Evolutionary conservation across 768 basidiomycete species (phyloP).

Genomic region (Hydnomerulius pinastri): DNA sequence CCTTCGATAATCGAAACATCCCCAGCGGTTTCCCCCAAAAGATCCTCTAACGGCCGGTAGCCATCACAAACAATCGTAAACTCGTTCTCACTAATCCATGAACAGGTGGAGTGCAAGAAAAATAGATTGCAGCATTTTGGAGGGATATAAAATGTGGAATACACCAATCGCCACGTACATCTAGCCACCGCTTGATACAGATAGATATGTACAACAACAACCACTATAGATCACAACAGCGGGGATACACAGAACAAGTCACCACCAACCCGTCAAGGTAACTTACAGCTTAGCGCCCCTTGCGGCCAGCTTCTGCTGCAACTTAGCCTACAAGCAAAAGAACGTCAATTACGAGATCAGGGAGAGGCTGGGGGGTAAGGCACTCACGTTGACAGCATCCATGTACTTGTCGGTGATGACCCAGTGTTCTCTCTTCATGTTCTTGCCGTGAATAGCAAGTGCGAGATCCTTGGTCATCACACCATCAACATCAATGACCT

Average conservation of each 20-base stretch:
- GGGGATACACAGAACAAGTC: background rate
- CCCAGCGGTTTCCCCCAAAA: too few species aligned
- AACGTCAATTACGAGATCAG: slow-evolving; percentile 5
- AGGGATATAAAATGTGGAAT: slow-evolving; percentile 12
- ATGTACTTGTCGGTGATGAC: slow-evolving; percentile 93
- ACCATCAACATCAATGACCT: slow-evolving; percentile 87
- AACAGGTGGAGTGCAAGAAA: background rate
- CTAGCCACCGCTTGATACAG: slow-evolving; percentile 10
- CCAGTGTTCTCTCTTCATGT: slow-evolving; percentile 94
- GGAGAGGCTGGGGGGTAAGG: background rate
- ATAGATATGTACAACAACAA: slow-evolving; percentile 13
- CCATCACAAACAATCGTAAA: background rate
- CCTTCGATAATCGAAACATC: too few species aligned
- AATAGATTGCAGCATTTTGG: background rate
- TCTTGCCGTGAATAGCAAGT: slow-evolving; percentile 88
- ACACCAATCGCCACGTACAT: slow-evolving; percentile 17
- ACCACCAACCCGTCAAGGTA: background rate
- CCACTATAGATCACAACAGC: slow-evolving; percentile 13
- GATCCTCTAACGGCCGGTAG: too few species aligned
- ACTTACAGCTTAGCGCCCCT: slow-evolving; percentile 24
- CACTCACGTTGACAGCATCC: slow-evolving; percentile 85
- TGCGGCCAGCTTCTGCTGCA: slow-evolving; percentile 45
- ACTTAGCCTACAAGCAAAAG: slow-evolving; percentile 36
- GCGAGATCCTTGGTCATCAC: slow-evolving; percentile 98
- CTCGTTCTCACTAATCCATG: background rate